phyloP scores from a whole-genome alignment of 345 rosid genomes.

The Hevea brasiliensis region DNA sequence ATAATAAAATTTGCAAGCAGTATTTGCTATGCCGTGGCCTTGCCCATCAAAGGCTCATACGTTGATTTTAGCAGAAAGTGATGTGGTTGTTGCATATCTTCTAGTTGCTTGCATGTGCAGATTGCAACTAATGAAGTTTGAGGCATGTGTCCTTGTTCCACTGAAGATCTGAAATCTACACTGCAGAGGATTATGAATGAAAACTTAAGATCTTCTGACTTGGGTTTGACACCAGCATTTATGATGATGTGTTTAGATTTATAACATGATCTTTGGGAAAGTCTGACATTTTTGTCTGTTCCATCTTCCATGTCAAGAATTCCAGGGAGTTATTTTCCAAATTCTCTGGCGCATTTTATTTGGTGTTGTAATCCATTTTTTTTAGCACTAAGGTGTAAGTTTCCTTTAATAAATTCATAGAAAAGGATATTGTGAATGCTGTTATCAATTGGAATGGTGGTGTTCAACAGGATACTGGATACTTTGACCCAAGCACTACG shows the following conservation, averaged over 20 bases:
- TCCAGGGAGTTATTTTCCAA: background rate
- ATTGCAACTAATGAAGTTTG: too few species aligned
- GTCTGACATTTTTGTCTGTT: background rate
- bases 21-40: too few species aligned
- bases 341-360: too few species aligned
- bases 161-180: background rate
- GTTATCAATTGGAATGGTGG: constrained; percentile 5
- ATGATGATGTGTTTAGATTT: background rate
- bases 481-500: constrained; percentile 55
- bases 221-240: background rate
- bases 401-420: background rate
- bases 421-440: constrained; percentile 5
- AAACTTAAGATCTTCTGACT: background rate
- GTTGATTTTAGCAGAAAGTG: too few species aligned
- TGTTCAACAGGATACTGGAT: constrained; percentile 52
- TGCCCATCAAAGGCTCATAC: too few species aligned
- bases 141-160: background rate
- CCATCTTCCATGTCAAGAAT: background rate
- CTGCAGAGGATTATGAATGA: background rate
- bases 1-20: too few species aligned
- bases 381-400: background rate
- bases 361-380: too few species aligned
- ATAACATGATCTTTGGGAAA: background rate
- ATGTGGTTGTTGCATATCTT: too few species aligned
- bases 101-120: too few species aligned